Evolutionary conservation across 2,329 filamentous ascomycete genomes (phyloP).

Genomic region (Neurospora crassa): DNA sequence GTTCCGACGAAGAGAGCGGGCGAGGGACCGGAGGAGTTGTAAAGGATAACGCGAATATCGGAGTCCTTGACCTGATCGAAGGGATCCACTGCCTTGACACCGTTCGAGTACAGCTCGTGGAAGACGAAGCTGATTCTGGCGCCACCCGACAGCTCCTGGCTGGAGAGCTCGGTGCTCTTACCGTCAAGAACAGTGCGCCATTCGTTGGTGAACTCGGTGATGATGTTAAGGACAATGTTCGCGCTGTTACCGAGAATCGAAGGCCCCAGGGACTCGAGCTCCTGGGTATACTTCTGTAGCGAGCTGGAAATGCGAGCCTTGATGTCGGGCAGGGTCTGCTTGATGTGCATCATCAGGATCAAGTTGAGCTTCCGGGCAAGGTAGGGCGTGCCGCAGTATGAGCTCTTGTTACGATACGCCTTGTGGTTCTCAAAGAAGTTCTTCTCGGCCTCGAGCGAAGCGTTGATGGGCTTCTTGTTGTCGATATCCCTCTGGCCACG

Average conservation of each 20-base stretch:
- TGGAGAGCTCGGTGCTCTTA: constrained; percentile 93
- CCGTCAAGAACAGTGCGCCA: constrained; percentile 94
- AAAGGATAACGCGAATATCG: constrained; percentile 92
- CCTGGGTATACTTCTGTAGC: constrained; percentile 78
- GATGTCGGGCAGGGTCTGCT: constrained; percentile 97
- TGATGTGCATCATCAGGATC: constrained; percentile 99
- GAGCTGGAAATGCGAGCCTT: constrained; percentile 94
- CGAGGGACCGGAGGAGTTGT: constrained; percentile 98
- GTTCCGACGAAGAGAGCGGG: constrained; percentile 95
- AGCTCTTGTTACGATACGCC: constrained; percentile 96
- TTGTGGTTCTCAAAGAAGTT: constrained; percentile 98
- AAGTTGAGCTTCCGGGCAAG: constrained; percentile 93
- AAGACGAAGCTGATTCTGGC: constrained; percentile 99
- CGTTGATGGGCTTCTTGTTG: constrained; percentile 90
- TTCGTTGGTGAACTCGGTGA: constrained; percentile 96
- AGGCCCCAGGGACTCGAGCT: constrained; percentile 76
- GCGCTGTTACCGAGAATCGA: constrained; percentile 93
- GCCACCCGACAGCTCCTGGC: constrained; percentile 87
- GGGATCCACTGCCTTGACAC: constrained; percentile 93
- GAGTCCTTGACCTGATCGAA: constrained; percentile 97
- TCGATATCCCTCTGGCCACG: constrained; percentile 96
- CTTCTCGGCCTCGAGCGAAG: constrained; percentile 87
- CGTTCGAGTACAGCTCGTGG: constrained; percentile 96
- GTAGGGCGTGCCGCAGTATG: constrained; percentile 97
- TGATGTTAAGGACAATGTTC: constrained; percentile 96